phyloP scores from a whole-genome alignment of 2,329 filamentous ascomycete genomes.

The Byssothecium circinans region DNA sequence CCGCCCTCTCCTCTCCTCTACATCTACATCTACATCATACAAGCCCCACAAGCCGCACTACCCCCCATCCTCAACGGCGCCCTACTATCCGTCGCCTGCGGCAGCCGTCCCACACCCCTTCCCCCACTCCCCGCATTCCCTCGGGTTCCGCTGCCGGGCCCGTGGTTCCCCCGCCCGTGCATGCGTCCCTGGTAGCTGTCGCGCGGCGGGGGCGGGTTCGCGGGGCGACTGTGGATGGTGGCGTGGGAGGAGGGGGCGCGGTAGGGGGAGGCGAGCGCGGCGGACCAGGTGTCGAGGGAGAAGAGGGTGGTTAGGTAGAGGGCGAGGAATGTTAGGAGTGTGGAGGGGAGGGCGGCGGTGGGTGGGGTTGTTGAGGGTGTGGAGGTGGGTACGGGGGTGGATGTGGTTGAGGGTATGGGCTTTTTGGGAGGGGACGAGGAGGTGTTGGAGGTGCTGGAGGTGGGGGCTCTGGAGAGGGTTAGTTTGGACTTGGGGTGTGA shows the following conservation, averaged over 20 bases:
- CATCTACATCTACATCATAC: slow-evolving; percentile 19
- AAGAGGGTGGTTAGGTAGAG: slow-evolving; percentile 46
- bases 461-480: too few relatives aligned
- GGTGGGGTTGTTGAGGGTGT: neutral
- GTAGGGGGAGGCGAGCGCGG: slow-evolving; percentile 37
- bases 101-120: slow-evolving; percentile 24
- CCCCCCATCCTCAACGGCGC: slow-evolving; percentile 31
- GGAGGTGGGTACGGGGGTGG: neutral
- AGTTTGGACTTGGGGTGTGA: too few relatives aligned
- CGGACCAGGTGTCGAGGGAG: slow-evolving; percentile 40
- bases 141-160: slow-evolving; percentile 16
- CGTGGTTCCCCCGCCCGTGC: slow-evolving; percentile 29
- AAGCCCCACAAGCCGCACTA: slow-evolving; percentile 33
- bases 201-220: slow-evolving; percentile 15
- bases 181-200: slow-evolving; percentile 37
- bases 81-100: slow-evolving; percentile 26
- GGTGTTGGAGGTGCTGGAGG: too few relatives aligned
- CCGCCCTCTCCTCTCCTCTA: neutral
- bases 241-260: slow-evolving; percentile 26
- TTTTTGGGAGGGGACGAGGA: too few relatives aligned
- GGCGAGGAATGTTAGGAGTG: slow-evolving; percentile 36
- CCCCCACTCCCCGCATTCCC: slow-evolving; percentile 13
- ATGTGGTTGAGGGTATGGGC: too few relatives aligned
- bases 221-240: slow-evolving; percentile 28
- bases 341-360: neutral